A percentile compares a stretch with the other conserved stretches of the same genome.
These are phyloP conservation scores for Aquanectria penicillioides DNA, from an alignment of 2,329 filamentous ascomycete species.

Conservation along the genomic window DNA sequence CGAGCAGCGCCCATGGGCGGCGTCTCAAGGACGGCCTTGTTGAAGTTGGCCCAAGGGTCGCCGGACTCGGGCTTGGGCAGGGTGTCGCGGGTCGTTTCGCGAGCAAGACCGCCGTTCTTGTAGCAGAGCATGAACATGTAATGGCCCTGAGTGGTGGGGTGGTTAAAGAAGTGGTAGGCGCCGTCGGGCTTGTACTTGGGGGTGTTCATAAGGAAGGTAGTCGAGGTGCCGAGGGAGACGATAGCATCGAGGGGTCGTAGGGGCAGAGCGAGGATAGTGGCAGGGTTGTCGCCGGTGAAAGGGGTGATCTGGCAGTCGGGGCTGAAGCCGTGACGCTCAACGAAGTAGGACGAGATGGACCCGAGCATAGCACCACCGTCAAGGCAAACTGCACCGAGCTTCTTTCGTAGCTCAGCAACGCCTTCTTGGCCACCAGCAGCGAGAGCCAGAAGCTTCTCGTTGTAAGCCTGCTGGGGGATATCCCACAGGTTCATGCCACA, in stretches of 20 bases:
- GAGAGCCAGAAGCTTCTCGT: conserved; percentile 78
- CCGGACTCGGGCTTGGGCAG: conserved; percentile 66
- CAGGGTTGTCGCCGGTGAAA: conserved; percentile 95
- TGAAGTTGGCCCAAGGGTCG: conserved; percentile 82
- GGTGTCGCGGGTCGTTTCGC: conserved; percentile 87
- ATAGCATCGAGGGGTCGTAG: conserved; percentile 90
- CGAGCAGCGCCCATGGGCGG: conserved; percentile 73
- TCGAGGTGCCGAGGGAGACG: conserved; percentile 92
- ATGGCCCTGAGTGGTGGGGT: conserved; percentile 87
- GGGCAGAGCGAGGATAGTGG: conserved; percentile 91
- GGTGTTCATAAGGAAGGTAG: conserved; percentile 97
- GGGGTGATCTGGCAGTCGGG: conserved; percentile 80
- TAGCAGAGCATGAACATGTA: conserved; percentile 99
- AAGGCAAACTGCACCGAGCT: conserved; percentile 81
- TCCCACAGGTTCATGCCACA: conserved; percentile 99
- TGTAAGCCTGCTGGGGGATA: conserved; percentile 78
- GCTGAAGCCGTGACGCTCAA: conserved; percentile 80
- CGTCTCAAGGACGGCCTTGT: conserved; percentile 74
- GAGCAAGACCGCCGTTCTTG: conserved; percentile 95
- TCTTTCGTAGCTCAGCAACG: conserved; percentile 71
- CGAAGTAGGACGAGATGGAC: conserved; percentile 80
- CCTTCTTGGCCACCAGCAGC: conserved; percentile 74
- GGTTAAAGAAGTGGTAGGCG: conserved; percentile 97
- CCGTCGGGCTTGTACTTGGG: conserved; percentile 90
- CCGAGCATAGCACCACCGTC: conserved; percentile 87